Evolutionary conservation across 1,139 yeast genomes (phyloP).

Genomic region (Pichia norvegensis): DNA sequence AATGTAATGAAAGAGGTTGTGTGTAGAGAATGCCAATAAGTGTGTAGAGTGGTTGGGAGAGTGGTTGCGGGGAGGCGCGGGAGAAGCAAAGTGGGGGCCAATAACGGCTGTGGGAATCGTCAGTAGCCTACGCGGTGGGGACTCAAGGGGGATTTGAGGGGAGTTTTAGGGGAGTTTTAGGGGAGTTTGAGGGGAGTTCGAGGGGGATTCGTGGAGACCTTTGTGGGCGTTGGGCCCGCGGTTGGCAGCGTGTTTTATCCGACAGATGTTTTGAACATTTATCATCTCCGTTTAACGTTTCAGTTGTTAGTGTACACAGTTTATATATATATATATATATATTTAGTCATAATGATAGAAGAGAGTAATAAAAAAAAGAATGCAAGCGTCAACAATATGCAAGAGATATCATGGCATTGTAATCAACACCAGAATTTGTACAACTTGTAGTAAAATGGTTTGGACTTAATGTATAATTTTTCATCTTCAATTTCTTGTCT

Average conservation of each 20-base stretch:
- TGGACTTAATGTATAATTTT: conserved; percentile 38
- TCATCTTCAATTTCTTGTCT: conserved; percentile 56
- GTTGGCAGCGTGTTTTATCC: neutral
- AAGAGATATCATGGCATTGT: neutral
- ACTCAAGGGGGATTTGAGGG: neutral
- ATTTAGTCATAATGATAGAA: too few relatives aligned
- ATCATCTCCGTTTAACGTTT: neutral
- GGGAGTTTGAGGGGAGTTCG: too few relatives aligned
- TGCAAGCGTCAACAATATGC: neutral
- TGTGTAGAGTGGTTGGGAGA: neutral
- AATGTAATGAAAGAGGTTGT: too few relatives aligned
- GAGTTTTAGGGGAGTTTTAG: neutral
- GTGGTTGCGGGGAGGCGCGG: neutral
- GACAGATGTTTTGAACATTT: too few relatives aligned
- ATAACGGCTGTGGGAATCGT: neutral
- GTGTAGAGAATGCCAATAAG: too few relatives aligned
- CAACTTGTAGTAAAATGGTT: conserved; percentile 42
- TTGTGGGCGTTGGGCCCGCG: neutral
- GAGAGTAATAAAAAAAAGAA: too few relatives aligned
- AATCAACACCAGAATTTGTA: conserved; percentile 43
- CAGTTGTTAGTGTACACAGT: neutral
- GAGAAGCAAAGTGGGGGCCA: too few relatives aligned
- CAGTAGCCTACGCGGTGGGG: neutral
- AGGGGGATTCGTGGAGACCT: too few relatives aligned
- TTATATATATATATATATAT: too few relatives aligned